Conservation (phyloP, 2,329 filamentous ascomycete species). For the Sarocladiaceae sp. region DNA sequence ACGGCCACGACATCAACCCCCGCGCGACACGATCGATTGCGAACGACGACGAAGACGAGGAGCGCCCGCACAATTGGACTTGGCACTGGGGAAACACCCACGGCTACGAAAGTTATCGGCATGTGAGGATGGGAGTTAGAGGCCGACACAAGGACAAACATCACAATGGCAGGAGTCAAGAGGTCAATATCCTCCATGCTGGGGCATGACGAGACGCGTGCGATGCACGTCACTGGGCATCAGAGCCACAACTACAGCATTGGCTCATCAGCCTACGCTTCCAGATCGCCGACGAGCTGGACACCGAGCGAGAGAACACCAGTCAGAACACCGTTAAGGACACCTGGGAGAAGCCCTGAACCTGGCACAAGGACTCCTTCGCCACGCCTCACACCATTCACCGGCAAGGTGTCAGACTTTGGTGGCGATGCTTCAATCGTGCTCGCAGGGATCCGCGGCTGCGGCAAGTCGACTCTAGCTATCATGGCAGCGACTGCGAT, state of each 20-base stretch:
- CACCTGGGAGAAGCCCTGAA: conserved; percentile 3
- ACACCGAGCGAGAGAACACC: not conserved
- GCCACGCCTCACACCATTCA: conserved; percentile 15
- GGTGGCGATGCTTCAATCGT: conserved; percentile 64
- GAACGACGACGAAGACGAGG: no score
- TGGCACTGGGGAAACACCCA: no score
- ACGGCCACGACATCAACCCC: no score
- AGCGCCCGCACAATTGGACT: no score
- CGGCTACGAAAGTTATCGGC: not conserved
- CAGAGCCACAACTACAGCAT: not conserved
- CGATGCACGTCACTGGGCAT: conserved; percentile 4
- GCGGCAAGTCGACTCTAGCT: conserved; percentile 71
- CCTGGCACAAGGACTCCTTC: conserved; percentile 1
- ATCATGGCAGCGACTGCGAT: conserved; percentile 71
- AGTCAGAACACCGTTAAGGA: not conserved
- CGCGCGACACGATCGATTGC: no score
- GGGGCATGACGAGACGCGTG: conserved; percentile 19
- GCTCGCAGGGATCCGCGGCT: conserved; percentile 67
- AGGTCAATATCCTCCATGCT: conserved; percentile 31
- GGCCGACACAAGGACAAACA: not conserved
- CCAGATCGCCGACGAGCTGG: not conserved
- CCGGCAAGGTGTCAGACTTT: conserved; percentile 37
- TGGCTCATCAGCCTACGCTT: not conserved
- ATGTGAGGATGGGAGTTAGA: conserved; percentile 1
- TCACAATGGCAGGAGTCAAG: conserved; percentile 34